Evolutionary conservation across 2,329 filamentous ascomycete species (phyloP), one percentile per base, ranked within the genome.

Genomic region (Fusarium sambucinum): DNA sequence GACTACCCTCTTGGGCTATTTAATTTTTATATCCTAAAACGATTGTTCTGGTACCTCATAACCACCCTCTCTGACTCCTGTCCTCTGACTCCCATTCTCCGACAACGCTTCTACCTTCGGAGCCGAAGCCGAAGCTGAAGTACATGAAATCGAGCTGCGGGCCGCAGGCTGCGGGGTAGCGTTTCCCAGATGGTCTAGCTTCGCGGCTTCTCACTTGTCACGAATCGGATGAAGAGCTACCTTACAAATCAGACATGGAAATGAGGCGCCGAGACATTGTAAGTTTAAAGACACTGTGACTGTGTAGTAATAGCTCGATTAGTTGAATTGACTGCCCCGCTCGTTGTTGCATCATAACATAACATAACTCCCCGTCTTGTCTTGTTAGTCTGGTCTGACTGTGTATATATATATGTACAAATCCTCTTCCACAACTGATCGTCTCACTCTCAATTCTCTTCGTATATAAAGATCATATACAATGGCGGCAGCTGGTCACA

Each of bases 401-500:
- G n/a, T 29, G 7, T 53, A 40, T 45, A 44, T 45, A 48, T 66
- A 48, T 55, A 44, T 45, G 45, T 66, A 48, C 52, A 61, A 66
- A 32, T 25, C 13, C 38, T 14, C n/a, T 33, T 6, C 27, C 21
- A n/a, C 8, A 37, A 25, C 27, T 8, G n/a, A n/a, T 9, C 25
- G 23, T 17, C 21, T 16, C 3, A 47, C 25, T 21, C 2, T 37
- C 17, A 23, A 35, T 4, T 27, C 19, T 23, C 14, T 32, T n/a
- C n/a, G 5, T 17, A 10, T n/a, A 1, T 16, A 29, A 38, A 10
- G 1, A 30, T 14, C 2, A n/a, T 14, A 33, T 16, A 58, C 8
- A 53, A 70, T 70, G 67, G 59, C 55, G 32, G 38, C 67, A 54
- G 63, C 59, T 42, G 67, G 74, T 51, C 75, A 75, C 32, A 84